Conservation (phyloP, 1,139 yeast species). For the Pichia norvegensis region DNA sequence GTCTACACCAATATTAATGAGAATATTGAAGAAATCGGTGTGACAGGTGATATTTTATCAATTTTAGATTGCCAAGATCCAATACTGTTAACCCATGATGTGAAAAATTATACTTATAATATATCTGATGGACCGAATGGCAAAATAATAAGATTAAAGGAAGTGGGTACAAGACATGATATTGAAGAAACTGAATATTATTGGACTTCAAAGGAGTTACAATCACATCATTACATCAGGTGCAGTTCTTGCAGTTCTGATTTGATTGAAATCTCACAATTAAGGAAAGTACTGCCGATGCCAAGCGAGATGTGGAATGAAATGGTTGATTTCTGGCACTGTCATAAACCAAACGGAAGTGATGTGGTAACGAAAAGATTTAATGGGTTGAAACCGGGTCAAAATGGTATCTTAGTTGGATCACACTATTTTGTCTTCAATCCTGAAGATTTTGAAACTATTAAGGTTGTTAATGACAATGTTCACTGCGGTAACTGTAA, state of each 20-base stretch:
- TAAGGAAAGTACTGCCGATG: slow-evolving; percentile 46
- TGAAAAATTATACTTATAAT: background rate
- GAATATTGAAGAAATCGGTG: background rate
- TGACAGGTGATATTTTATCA: background rate
- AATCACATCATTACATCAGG: background rate
- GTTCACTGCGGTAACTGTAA: slow-evolving; percentile 11
- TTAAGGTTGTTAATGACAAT: background rate
- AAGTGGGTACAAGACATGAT: background rate
- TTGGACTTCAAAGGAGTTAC: slow-evolving; percentile 19
- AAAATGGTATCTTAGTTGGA: slow-evolving; percentile 46
- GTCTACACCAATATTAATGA: background rate
- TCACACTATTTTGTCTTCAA: slow-evolving; percentile 47
- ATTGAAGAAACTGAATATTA: slow-evolving; percentile 14
- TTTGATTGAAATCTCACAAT: slow-evolving; percentile 15
- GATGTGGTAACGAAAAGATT: slow-evolving; percentile 20
- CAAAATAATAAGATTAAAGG: background rate
- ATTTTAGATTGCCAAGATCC: background rate
- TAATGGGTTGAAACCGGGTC: slow-evolving; percentile 38
- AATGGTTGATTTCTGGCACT: slow-evolving; percentile 97
- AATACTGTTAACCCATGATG: background rate
- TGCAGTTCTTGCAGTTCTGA: slow-evolving; percentile 14
- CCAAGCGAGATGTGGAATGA: slow-evolving; percentile 95
- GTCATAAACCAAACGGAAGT: slow-evolving; percentile 65
- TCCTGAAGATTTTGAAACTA: slow-evolving; percentile 17
- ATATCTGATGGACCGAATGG: background rate